Evolutionary conservation across 345 rosid genomes (phyloP).

Genomic region (Viola odorata): DNA sequence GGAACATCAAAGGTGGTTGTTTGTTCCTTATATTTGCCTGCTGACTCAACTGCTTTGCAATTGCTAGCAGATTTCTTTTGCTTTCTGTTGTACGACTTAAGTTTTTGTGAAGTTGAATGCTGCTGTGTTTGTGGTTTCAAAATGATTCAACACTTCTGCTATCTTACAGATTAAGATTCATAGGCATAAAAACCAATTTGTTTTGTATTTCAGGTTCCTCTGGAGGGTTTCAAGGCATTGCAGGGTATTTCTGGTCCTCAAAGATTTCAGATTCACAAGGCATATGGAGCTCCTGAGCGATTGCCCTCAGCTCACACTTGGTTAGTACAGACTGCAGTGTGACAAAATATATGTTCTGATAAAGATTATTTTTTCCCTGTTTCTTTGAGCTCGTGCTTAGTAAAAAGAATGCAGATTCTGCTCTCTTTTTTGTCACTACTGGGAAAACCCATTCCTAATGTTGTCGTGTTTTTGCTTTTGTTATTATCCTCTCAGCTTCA

Average conservation of each 20-base stretch:
- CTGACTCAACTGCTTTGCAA: neutral
- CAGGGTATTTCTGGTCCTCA: constrained; percentile 99
- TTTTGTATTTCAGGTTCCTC: constrained; percentile 62
- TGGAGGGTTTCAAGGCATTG: constrained; percentile 88
- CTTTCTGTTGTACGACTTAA: neutral
- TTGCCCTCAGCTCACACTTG: constrained; percentile 97
- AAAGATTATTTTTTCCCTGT: neutral
- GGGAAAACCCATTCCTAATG: neutral
- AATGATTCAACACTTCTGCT: no score
- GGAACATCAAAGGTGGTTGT: constrained; percentile 85
- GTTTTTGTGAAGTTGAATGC: neutral
- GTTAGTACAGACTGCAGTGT: constrained; percentile 28
- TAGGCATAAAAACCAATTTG: neutral
- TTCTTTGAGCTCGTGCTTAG: neutral
- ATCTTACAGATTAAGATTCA: no score
- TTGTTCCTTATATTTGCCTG: neutral
- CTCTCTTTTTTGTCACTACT: neutral
- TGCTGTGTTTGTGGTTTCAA: neutral
- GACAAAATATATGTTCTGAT: neutral
- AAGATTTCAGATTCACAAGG: constrained; percentile 92
- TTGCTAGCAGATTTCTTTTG: neutral
- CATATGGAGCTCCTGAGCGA: constrained; percentile 89
- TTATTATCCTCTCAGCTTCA: constrained; percentile 52
- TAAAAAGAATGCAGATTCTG: neutral
- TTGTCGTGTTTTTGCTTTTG: neutral